phyloP scores from a whole-genome alignment of 2,329 filamentous ascomycete species.

The Venturia effusa region DNA sequence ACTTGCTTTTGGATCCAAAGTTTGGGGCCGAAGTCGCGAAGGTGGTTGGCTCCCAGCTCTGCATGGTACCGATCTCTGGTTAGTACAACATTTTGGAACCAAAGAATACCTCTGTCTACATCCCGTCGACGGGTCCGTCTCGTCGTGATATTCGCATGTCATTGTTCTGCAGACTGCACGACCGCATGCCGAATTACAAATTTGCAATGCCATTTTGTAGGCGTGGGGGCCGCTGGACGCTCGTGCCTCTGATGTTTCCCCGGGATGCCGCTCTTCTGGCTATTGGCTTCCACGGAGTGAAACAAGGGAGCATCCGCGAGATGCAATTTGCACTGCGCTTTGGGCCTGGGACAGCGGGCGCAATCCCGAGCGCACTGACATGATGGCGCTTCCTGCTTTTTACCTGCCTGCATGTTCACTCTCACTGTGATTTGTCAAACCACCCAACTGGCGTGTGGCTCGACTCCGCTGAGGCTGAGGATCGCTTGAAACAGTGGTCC shows the following conservation, averaged over 20 bases:
- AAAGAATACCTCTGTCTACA: background rate
- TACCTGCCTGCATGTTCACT: background rate
- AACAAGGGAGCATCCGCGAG: background rate
- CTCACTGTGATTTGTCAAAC: background rate
- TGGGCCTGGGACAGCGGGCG: background rate
- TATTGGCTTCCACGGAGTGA: slow-evolving; percentile 2
- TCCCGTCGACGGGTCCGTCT: background rate
- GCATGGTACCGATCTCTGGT: no score
- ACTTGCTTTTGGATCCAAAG: background rate
- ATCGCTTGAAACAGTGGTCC: background rate
- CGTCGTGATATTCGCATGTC: background rate
- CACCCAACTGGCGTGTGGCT: background rate
- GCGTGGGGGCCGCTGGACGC: background rate
- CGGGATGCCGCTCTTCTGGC: background rate
- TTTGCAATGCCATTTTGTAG: background rate
- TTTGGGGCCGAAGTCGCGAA: background rate
- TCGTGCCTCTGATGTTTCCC: background rate
- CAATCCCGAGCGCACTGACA: background rate
- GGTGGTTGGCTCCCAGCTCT: background rate
- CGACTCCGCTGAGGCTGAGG: background rate
- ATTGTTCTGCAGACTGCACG: background rate
- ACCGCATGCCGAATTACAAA: background rate
- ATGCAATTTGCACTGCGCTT: background rate
- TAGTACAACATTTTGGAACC: background rate
- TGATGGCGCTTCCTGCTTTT: background rate